Evolutionary conservation across 225 moss, liverwort and hornwort species (phyloP).

Genomic region (Polytrichum commune): DNA sequence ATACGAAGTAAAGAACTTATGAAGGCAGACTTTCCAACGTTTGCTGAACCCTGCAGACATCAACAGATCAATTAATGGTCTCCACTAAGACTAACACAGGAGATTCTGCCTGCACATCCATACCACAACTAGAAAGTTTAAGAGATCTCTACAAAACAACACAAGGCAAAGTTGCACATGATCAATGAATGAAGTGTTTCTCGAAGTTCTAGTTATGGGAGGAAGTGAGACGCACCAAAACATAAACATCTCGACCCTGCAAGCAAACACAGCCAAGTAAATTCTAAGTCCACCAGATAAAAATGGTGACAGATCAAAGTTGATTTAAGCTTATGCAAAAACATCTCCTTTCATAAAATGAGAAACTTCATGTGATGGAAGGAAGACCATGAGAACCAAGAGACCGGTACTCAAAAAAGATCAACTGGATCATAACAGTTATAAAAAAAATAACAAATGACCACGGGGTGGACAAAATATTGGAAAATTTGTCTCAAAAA

Average conservation of each 20-base stretch:
- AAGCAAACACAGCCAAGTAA: neutral
- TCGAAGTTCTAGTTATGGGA: neutral
- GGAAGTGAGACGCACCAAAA: conserved; percentile 51
- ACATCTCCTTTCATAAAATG: too few relatives aligned
- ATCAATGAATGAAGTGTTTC: too few relatives aligned
- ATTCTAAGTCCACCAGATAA: too few relatives aligned
- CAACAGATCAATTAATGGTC: neutral
- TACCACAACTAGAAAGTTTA: neutral
- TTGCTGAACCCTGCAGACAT: conserved; percentile 86
- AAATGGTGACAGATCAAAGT: too few relatives aligned
- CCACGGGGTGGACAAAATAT: too few relatives aligned
- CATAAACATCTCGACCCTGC: conserved; percentile 98
- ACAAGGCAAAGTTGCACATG: neutral
- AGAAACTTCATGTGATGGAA: too few relatives aligned
- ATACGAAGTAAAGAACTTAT: conserved; percentile 88
- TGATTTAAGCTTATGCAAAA: too few relatives aligned
- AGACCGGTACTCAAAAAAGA: too few relatives aligned
- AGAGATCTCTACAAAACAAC: neutral
- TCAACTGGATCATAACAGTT: too few relatives aligned
- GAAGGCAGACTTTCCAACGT: conserved; percentile 97
- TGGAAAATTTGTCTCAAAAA: too few relatives aligned
- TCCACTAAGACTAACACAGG: neutral
- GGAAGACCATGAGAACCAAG: too few relatives aligned
- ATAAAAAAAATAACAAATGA: too few relatives aligned
- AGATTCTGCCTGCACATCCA: conserved; percentile 1